These are phyloP conservation scores for Lichtheimia hyalospora DNA, from an alignment of 371 early-diverging fungal genomes.

Conservation along the genomic window DNA sequence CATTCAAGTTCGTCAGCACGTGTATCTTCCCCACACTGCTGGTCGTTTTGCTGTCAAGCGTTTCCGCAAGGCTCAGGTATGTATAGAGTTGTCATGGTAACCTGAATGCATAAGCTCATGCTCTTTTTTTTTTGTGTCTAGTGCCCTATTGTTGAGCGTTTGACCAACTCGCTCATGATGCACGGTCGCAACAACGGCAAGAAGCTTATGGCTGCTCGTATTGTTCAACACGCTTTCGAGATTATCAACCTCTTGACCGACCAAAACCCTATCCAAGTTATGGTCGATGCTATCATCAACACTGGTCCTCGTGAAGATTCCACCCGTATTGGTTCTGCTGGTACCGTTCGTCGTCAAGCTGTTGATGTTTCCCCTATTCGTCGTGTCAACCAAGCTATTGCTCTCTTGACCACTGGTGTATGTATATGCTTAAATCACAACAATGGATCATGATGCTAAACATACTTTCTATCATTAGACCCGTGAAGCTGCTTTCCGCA, in stretches of 20 bases:
- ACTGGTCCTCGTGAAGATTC: conserved; percentile 99
- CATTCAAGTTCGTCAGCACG: conserved; percentile 91
- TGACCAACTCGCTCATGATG: conserved; percentile 99
- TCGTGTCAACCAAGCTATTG: conserved; percentile 98
- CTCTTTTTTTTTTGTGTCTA: too few species aligned
- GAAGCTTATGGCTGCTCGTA: conserved; percentile 99
- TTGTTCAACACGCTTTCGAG: conserved; percentile 99
- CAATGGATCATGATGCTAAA: not conserved
- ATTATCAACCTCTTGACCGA: conserved; percentile 99
- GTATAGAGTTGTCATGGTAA: too few species aligned
- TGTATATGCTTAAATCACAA: conserved; percentile 14
- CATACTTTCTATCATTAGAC: too few species aligned
- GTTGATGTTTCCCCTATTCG: conserved; percentile 99
- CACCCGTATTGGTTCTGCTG: conserved; percentile 99
- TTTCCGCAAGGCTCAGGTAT: conserved; percentile 97
- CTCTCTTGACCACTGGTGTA: conserved; percentile 95
- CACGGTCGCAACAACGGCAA: conserved; percentile 99
- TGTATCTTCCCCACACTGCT: conserved; percentile 98
- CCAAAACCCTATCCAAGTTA: conserved; percentile 98
- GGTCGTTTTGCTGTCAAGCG: conserved; percentile 97
- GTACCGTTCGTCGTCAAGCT: conserved; percentile 99
- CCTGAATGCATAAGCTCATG: too few species aligned
- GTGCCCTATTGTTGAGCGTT: conserved; percentile 99
- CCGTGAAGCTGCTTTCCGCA: conserved; percentile 38
- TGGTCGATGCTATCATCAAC: conserved; percentile 99